Conservation (phyloP, 2,329 filamentous ascomycete genomes). For the Huntiella abstrusa region DNA sequence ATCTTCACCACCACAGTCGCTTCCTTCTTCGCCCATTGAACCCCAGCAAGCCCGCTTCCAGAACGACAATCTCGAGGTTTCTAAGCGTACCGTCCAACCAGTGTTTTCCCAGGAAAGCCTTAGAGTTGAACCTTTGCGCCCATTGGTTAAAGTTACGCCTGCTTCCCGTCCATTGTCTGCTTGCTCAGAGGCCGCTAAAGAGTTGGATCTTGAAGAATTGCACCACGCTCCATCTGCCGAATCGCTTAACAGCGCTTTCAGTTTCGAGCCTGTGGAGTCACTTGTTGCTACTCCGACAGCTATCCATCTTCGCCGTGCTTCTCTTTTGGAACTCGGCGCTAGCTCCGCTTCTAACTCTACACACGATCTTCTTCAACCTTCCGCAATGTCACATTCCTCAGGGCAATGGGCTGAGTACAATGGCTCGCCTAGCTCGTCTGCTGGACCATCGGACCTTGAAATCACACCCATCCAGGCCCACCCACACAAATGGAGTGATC, state of each 20-base stretch:
- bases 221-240: slow-evolving; percentile 31
- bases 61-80: not conserved
- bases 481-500: slow-evolving; percentile 43
- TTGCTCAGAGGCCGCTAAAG: slow-evolving; percentile 22
- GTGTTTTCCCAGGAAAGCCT: slow-evolving; percentile 44
- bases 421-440: not conserved
- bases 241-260: slow-evolving; percentile 36
- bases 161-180: slow-evolving; percentile 9
- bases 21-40: slow-evolving; percentile 4
- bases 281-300: slow-evolving; percentile 23
- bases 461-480: slow-evolving; percentile 23
- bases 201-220: slow-evolving; percentile 32
- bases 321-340: slow-evolving; percentile 14
- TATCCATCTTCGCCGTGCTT: slow-evolving; percentile 19
- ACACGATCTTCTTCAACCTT: slow-evolving; percentile 16
- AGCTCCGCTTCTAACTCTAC: slow-evolving; percentile 11
- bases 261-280: slow-evolving; percentile 26
- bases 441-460: not conserved
- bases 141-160: slow-evolving; percentile 20
- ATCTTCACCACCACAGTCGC: slow-evolving; percentile 5
- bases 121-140: slow-evolving; percentile 34
- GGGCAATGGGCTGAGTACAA: slow-evolving; percentile 7
- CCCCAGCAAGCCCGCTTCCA: not conserved
- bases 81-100: slow-evolving; percentile 15
- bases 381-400: slow-evolving; percentile 13